Evolutionary conservation across 2,329 filamentous ascomycete species (phyloP), one percentile per base, ranked within the genome.

Genomic region (Aureobasidium sp.): DNA sequence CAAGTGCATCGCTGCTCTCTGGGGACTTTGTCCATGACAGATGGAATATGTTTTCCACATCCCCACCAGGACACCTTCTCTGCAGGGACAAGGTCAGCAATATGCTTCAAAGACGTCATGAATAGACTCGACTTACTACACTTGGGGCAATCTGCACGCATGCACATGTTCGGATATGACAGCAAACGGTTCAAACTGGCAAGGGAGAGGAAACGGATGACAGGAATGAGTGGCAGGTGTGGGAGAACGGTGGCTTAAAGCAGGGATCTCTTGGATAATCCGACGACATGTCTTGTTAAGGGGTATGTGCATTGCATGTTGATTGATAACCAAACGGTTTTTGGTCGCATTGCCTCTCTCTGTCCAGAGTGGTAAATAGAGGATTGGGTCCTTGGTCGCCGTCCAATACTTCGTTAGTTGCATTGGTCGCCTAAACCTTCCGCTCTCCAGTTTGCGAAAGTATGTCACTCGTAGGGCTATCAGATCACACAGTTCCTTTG

Each of bases 1-100:
- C 86, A 89, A 16, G 75, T 77, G 75, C 86, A 89, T 73, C 85
- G 80, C 49, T 88, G 77, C 7, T 76, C 73, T 36, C 76, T 73
- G 2, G 83, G 79, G 41, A 88, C 70, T 36, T 70, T 68, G 70
- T 84, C 81, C 76, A 89, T 81, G 66, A 88, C 84, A 16, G 72
- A 72, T 11, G 82, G 76, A 66, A 89, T 78, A 73, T 89, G 86
- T 10, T 36, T 37, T 16, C 59, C 59, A 16, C 59, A 61, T 25
- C 59, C 59, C 47, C 47, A 61, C 59, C 59, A 61, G 2, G 59
- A 44, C 13, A 45, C 48, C 11, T 61, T 61, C 16, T 53, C 59
- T 60, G 36, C 37, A 47, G 8, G 39, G 39, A 36, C 27, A 16
- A 34, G 6, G 44, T 47, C 6, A 59, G 21, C 21, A 21, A 39